These are phyloP conservation scores for Euphorbia pulcherrima DNA, from an alignment of 345 rosid genomes.

Conservation along the genomic window DNA sequence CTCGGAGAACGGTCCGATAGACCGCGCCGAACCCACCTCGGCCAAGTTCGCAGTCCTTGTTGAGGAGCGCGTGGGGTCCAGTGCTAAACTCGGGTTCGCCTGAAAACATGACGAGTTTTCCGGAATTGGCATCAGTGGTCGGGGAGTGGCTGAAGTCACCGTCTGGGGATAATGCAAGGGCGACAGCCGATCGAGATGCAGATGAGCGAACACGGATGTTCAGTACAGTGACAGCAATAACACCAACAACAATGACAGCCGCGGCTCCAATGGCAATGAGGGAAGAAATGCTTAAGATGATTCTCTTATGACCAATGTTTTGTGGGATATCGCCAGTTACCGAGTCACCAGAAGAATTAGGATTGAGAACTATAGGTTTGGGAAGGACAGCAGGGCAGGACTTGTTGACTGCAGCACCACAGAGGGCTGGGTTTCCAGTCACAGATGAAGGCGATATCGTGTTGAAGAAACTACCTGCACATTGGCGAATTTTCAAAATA, in stretches of 20 bases:
- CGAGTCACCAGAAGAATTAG: slow-evolving; percentile 60
- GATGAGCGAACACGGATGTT: slow-evolving; percentile 73
- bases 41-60: slow-evolving; percentile 97
- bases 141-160: slow-evolving; percentile 82
- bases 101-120: slow-evolving; percentile 98
- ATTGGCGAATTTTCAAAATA: too few relatives aligned
- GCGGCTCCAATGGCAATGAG: slow-evolving; percentile 97
- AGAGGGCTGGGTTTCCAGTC: slow-evolving; percentile 69
- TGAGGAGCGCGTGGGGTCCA: slow-evolving; percentile 84
- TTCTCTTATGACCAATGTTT: slow-evolving; percentile 58
- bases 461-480: slow-evolving; percentile 80
- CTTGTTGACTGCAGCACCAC: slow-evolving; percentile 73
- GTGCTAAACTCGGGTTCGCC: slow-evolving; percentile 92
- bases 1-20: slow-evolving; percentile 69
- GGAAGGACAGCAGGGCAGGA: slow-evolving; percentile 83
- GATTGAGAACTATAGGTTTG: slow-evolving; percentile 91
- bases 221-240: slow-evolving; percentile 84
- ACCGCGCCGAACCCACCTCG: slow-evolving; percentile 99
- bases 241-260: slow-evolving; percentile 83
- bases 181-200: slow-evolving; percentile 59
- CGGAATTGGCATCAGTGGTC: slow-evolving; percentile 85
- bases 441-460: slow-evolving; percentile 67
- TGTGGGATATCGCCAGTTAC: slow-evolving; percentile 18
- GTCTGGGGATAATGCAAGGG: slow-evolving; percentile 57
- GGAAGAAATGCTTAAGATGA: slow-evolving; percentile 85